These are phyloP conservation scores for Xerocomellus amylosporus DNA, from an alignment of 768 basidiomycete species.

Conservation along the genomic window DNA sequence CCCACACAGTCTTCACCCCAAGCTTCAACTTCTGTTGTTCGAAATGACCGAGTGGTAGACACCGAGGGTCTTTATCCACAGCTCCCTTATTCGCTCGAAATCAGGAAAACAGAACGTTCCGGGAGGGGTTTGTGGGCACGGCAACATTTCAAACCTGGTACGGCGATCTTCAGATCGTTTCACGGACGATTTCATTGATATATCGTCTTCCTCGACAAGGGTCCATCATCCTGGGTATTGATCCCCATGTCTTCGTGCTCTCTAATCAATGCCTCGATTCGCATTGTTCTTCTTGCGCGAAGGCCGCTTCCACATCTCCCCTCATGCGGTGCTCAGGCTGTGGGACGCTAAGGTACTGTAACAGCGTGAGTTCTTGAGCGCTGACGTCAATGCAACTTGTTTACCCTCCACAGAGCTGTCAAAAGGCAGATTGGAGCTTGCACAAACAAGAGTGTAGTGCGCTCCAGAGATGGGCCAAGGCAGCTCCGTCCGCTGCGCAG, in stretches of 20 bases:
- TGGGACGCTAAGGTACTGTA: constrained; percentile 71
- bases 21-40: constrained; percentile 10
- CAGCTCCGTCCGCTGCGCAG: constrained; percentile 46
- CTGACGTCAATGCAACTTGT: neutral
- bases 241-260: constrained; percentile 62
- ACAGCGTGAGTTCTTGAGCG: constrained; percentile 45
- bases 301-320: constrained; percentile 32
- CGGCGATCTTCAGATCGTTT: neutral
- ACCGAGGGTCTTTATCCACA: constrained; percentile 19
- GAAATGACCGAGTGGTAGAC: constrained; percentile 2
- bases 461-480: constrained; percentile 53
- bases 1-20: constrained; percentile 25
- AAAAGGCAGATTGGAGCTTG: constrained; percentile 65
- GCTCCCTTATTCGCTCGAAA: constrained; percentile 42
- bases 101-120: constrained; percentile 32
- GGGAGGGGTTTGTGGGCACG: constrained; percentile 51
- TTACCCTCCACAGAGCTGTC: constrained; percentile 50
- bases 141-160: constrained; percentile 38
- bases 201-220: constrained; percentile 42
- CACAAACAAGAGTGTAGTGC: constrained; percentile 82
- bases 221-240: constrained; percentile 49
- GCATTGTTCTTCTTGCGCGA: constrained; percentile 71
- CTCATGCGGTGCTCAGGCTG: constrained; percentile 78
- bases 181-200: neutral
- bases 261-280: constrained; percentile 58